Evolutionary conservation across 1,284 basidiomycete genomes (phyloP).

Genomic region (Ceratobasidium sp.): DNA sequence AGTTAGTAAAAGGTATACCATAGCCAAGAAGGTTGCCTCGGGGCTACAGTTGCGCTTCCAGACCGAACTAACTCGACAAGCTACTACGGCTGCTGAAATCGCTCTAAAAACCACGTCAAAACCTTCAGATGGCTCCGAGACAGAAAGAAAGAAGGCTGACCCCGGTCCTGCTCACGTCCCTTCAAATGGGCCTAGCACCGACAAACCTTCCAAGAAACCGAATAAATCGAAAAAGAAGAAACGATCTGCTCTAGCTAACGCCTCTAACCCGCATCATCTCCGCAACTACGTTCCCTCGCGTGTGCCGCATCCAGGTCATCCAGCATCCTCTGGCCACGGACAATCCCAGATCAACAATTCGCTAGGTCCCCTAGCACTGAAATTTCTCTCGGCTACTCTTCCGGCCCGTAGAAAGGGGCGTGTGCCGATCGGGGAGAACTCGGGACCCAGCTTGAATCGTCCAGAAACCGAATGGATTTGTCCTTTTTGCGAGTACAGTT

Average conservation of each 20-base stretch:
- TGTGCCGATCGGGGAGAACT: slow-evolving; percentile 20
- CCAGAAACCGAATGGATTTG: slow-evolving; percentile 87
- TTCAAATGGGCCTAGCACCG: neutral
- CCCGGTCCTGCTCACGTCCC: slow-evolving; percentile 50
- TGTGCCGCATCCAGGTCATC: slow-evolving; percentile 62
- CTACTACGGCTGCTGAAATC: slow-evolving; percentile 59
- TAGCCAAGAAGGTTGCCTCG: slow-evolving; percentile 69
- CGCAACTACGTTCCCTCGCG: slow-evolving; percentile 84
- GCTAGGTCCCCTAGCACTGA: slow-evolving; percentile 64
- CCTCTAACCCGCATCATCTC: slow-evolving; percentile 87
- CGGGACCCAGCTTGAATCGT: slow-evolving; percentile 22
- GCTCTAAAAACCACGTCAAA: slow-evolving; percentile 52
- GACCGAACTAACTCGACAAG: slow-evolving; percentile 63
- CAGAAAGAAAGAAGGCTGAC: slow-evolving; percentile 46
- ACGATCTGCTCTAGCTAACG: slow-evolving; percentile 79
- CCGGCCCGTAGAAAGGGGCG: slow-evolving; percentile 59
- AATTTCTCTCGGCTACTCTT: slow-evolving; percentile 70
- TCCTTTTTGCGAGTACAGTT: slow-evolving; percentile 81
- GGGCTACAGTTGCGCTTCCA: slow-evolving; percentile 69
- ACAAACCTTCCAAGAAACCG: slow-evolving; percentile 39
- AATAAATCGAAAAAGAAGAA: slow-evolving; percentile 81
- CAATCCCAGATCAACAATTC: slow-evolving; percentile 55
- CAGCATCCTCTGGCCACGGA: slow-evolving; percentile 50
- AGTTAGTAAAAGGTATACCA: slow-evolving; percentile 72
- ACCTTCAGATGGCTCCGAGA: neutral